phyloP scores from a whole-genome alignment of 768 basidiomycete species.

The Hydnum rufescens region DNA sequence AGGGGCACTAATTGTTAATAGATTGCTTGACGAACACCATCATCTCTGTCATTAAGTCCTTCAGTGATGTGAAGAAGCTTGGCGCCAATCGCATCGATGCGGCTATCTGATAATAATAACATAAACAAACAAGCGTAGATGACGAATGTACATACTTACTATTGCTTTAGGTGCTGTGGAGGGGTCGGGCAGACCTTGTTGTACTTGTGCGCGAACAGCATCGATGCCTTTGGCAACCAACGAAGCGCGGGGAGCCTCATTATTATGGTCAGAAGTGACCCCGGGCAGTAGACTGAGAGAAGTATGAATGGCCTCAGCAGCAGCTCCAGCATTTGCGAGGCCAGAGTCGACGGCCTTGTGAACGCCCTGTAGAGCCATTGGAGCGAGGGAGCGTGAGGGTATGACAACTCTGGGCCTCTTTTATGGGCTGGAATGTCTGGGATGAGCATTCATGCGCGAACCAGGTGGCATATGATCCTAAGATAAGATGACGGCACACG shows the following conservation, averaged over 20 bases:
- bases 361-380: not conserved
- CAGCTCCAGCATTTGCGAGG: not conserved
- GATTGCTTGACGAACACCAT: constrained; percentile 32
- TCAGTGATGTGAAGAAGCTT: not conserved
- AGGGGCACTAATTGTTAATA: too few relatives aligned
- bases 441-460: too few relatives aligned
- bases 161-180: too few relatives aligned
- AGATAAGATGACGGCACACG: too few relatives aligned
- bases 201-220: constrained; percentile 3
- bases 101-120: too few relatives aligned
- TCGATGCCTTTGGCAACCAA: constrained; percentile 1
- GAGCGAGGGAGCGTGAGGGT: too few relatives aligned
- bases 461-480: too few relatives aligned
- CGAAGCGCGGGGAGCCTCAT: not conserved
- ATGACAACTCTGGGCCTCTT: too few relatives aligned
- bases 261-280: not conserved
- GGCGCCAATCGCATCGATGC: not conserved
- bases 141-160: too few relatives aligned
- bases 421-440: too few relatives aligned
- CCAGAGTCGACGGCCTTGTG: not conserved
- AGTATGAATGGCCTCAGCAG: not conserved
- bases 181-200: constrained; percentile 4
- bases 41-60: constrained; percentile 35
- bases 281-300: not conserved
- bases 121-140: too few relatives aligned